Percentiles rank a stretch among this genome's conserved stretches.
Conservation (phyloP, 208 protist species). For the Novymonas esmeraldas region DNA sequence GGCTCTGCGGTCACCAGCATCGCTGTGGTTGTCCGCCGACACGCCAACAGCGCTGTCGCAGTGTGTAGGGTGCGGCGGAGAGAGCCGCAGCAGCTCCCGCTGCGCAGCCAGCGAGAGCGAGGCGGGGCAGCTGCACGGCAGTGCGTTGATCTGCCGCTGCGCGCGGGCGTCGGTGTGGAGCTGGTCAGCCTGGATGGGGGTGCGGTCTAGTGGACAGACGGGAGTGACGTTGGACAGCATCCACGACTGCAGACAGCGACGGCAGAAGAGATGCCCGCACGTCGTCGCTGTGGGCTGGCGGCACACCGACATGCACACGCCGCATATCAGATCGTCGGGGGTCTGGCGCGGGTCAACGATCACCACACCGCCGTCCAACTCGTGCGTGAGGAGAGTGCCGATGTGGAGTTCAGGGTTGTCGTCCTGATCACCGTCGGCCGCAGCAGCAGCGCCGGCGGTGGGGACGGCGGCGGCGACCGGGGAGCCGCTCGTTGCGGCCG, state of each 20-base stretch:
- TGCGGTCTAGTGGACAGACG: constrained; percentile 13
- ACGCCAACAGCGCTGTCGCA: background rate
- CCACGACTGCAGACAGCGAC: constrained; percentile 16
- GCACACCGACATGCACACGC: constrained; percentile 19
- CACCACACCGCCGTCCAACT: constrained; percentile 11
- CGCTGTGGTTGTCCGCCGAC: background rate
- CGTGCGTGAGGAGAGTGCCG: constrained; percentile 12
- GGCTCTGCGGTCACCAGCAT: background rate
- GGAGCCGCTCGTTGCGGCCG: too few relatives aligned
- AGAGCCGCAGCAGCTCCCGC: background rate
- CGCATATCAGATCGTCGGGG: constrained; percentile 13
- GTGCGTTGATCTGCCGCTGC: constrained; percentile 20
- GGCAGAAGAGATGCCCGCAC: constrained; percentile 18
- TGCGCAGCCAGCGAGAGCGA: constrained; percentile 5
- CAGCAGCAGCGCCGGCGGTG: background rate
- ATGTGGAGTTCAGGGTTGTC: background rate
- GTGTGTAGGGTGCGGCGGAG: background rate
- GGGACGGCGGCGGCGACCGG: background rate
- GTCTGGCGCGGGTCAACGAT: constrained; percentile 2
- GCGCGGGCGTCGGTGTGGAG: constrained; percentile 14
- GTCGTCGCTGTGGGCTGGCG: constrained; percentile 8
- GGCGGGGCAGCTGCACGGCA: constrained; percentile 10
- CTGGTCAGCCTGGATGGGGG: constrained; percentile 2
- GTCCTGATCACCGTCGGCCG: background rate
- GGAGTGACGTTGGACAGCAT: constrained; percentile 1